phyloP scores from a whole-genome alignment of 164 flowering plant species.

The Chloranthus sessilifolius region DNA sequence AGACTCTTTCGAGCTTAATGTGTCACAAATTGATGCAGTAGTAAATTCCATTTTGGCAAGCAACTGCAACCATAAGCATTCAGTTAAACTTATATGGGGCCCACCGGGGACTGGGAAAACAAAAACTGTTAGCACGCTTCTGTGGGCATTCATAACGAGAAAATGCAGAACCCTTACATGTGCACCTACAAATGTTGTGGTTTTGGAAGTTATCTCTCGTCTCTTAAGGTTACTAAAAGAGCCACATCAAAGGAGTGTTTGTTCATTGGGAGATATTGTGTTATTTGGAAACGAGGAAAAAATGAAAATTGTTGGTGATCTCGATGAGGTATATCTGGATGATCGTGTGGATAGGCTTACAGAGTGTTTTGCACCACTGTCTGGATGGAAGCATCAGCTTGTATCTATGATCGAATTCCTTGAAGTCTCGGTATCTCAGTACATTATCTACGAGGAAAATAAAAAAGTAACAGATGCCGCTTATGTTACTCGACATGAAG shows the following conservation, averaged over 20 bases:
- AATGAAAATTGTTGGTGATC: slow-evolving; percentile 31
- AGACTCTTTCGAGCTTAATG: slow-evolving; percentile 27
- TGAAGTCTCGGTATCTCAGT: slow-evolving; percentile 33
- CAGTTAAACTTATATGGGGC: slow-evolving; percentile 67
- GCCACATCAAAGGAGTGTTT: slow-evolving; percentile 9
- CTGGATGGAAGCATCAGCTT: slow-evolving; percentile 46
- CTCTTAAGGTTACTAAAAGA: slow-evolving; percentile 33
- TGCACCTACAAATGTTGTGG: slow-evolving; percentile 73
- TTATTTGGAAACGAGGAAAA: slow-evolving; percentile 57
- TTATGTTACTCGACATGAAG: no score
- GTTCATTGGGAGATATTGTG: slow-evolving; percentile 50
- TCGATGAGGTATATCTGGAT: slow-evolving; percentile 53
- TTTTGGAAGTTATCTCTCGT: slow-evolving; percentile 54
- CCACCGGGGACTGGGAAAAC: slow-evolving; percentile 92
- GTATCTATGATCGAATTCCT: slow-evolving; percentile 41
- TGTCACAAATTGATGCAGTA: slow-evolving; percentile 54
- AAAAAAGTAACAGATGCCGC: slow-evolving; percentile 15
- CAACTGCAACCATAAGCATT: slow-evolving; percentile 29
- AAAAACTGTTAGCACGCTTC: slow-evolving; percentile 43
- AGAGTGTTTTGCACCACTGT: slow-evolving; percentile 35
- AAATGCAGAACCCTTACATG: slow-evolving; percentile 46
- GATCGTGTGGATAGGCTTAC: slow-evolving; percentile 33
- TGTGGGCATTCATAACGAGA: slow-evolving; percentile 28
- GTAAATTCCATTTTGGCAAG: slow-evolving; percentile 20
- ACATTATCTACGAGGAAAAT: slow-evolving; percentile 32